Evolutionary conservation across 495 filamentous ascomycete genomes (phyloP).

Genomic region (Tuber microsphaerosporum): DNA sequence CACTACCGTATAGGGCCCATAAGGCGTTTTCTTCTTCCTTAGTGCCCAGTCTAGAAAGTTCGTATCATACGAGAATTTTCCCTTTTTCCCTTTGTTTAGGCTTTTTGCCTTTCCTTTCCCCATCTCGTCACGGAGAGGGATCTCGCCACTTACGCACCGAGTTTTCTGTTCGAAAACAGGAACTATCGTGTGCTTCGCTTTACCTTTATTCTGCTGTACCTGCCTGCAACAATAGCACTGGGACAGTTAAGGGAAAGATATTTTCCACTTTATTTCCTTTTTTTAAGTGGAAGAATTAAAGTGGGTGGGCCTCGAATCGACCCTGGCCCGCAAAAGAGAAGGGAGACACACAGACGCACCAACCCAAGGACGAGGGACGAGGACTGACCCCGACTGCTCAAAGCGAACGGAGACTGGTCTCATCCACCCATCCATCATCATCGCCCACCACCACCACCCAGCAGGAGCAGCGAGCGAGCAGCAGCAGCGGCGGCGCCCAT

Average conservation of each 20-base stretch:
- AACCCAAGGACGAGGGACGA: neutral
- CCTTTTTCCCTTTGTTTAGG: neutral
- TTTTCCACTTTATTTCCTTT: conserved; percentile 5
- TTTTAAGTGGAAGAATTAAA: neutral
- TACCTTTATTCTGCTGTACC: neutral
- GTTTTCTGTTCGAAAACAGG: neutral
- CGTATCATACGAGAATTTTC: neutral
- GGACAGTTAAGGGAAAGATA: neutral
- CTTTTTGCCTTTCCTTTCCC: neutral
- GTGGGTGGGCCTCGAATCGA: neutral
- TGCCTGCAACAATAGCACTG: neutral
- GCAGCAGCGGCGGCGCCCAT: neutral
- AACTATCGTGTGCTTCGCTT: neutral
- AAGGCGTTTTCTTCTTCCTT: neutral
- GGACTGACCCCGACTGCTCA: neutral
- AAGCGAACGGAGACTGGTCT: neutral
- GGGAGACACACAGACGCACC: neutral
- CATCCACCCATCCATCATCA: conserved; percentile 1
- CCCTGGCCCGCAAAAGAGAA: neutral
- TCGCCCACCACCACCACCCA: neutral
- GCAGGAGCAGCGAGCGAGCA: neutral
- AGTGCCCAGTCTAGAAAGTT: neutral
- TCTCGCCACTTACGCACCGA: neutral
- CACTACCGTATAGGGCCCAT: no score
- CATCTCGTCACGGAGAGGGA: neutral